A percentile compares a stretch with the other conserved stretches of the same genome.
Evolutionary conservation across 768 basidiomycete species (phyloP).

Genomic region (Hebeloma cylindrosporum): DNA sequence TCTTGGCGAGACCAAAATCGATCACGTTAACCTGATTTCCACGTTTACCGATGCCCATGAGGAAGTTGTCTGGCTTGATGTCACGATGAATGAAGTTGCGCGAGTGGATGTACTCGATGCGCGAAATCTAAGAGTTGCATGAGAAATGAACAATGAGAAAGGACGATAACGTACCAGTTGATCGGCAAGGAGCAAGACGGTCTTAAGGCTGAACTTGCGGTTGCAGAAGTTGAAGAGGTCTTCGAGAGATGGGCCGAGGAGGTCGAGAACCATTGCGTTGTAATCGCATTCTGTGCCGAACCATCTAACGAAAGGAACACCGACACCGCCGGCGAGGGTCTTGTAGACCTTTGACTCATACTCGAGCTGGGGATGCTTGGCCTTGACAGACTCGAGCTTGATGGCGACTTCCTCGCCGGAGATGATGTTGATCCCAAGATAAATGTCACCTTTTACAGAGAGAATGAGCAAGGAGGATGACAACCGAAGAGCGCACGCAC

Average conservation of each 20-base stretch:
- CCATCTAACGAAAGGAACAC: constrained; percentile 97
- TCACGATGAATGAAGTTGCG: constrained; percentile 98
- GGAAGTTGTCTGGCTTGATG: constrained; percentile 99
- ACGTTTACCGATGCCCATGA: constrained; percentile 99
- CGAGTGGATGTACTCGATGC: constrained; percentile 99
- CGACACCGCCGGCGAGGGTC: constrained; percentile 98
- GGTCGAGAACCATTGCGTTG: constrained; percentile 99
- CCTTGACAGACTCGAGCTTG: constrained; percentile 99
- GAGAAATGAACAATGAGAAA: constrained; percentile 17
- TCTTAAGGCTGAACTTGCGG: constrained; percentile 97
- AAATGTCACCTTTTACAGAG: constrained; percentile 80
- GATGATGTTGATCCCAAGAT: constrained; percentile 99
- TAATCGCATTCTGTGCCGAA: constrained; percentile 97
- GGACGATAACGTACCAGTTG: constrained; percentile 68
- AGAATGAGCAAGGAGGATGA: constrained; percentile 10
- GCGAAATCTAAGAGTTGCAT: constrained; percentile 72
- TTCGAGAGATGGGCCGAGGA: constrained; percentile 89
- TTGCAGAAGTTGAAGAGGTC: constrained; percentile 95
- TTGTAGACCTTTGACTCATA: constrained; percentile 96
- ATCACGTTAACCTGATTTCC: constrained; percentile 99
- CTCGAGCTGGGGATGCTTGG: constrained; percentile 99
- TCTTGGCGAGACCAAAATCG: constrained; percentile 98
- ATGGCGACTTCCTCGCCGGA: constrained; percentile 99
- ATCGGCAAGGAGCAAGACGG: constrained; percentile 93
- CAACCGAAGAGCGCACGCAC: constrained; percentile 46